A percentile compares a stretch with the other conserved stretches of the same genome.
These are phyloP conservation scores for Tetrahymena malaccensis DNA, from an alignment of 73 alveolate genomes.

Conservation along the genomic window DNA sequence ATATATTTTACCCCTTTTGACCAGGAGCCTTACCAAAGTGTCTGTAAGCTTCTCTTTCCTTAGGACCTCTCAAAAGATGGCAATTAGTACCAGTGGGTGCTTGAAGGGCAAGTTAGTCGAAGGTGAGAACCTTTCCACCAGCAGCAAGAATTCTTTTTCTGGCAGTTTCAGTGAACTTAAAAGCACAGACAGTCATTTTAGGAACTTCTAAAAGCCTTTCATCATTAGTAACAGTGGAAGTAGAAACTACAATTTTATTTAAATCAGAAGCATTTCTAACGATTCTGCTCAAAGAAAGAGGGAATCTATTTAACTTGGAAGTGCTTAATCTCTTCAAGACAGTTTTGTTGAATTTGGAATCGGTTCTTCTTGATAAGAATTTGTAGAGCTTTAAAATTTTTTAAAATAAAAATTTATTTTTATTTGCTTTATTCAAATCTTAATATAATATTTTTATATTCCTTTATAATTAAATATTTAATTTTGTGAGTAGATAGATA, in stretches of 20 bases:
- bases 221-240: conserved; percentile 83
- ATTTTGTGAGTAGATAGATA: too few relatives aligned
- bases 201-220: conserved; percentile 70
- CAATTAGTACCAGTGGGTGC: conserved; percentile 78
- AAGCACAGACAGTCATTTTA: conserved; percentile 85
- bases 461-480: too few relatives aligned
- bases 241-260: conserved; percentile 67
- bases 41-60: conserved; percentile 91
- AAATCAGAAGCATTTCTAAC: conserved; percentile 60
- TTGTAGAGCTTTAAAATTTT: conserved; percentile 71
- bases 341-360: conserved; percentile 82
- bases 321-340: conserved; percentile 74
- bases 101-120: conserved; percentile 81
- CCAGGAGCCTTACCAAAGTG: conserved; percentile 92
- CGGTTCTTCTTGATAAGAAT: conserved; percentile 94
- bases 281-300: conserved; percentile 79
- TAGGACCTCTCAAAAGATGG: conserved; percentile 87
- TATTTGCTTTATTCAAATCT: too few relatives aligned
- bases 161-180: conserved; percentile 92
- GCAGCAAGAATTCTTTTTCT: conserved; percentile 91
- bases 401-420: too few relatives aligned
- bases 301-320: conserved; percentile 76
- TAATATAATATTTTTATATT: too few relatives aligned
- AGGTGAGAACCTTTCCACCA: conserved; percentile 91
- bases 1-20: conserved; percentile 42